Evolutionary conservation across 2,329 filamentous ascomycete species (phyloP).

Genomic region (Ceratocystis huliohia): DNA sequence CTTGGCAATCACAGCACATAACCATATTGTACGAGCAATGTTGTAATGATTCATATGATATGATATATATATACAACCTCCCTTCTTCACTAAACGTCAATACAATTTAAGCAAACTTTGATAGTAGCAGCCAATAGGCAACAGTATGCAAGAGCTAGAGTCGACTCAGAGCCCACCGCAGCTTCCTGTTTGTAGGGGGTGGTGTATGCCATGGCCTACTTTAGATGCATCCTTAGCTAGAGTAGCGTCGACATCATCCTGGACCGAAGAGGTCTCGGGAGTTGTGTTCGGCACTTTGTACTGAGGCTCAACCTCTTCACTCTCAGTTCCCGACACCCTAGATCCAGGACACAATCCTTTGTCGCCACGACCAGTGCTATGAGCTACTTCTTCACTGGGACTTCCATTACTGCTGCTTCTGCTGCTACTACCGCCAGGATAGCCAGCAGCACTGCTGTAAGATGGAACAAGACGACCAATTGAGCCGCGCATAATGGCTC

Average conservation of each 20-base stretch:
- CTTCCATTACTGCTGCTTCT: background rate
- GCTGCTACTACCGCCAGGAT: background rate
- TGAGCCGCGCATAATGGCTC: constrained; percentile 15
- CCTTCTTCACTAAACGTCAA: background rate
- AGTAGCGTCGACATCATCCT: background rate
- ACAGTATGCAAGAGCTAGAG: background rate
- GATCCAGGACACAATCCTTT: background rate
- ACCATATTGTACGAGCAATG: background rate
- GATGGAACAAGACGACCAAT: constrained; percentile 15
- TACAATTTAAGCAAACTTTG: background rate
- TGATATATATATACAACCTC: background rate
- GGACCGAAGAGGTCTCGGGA: background rate
- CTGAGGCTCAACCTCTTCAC: background rate
- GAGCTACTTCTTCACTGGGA: background rate
- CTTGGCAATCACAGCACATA: background rate
- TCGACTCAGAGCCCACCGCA: background rate
- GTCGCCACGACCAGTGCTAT: background rate
- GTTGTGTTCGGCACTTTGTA: constrained; percentile 7
- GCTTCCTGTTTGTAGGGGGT: background rate
- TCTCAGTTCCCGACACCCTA: background rate
- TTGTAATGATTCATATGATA: background rate
- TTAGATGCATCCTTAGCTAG: background rate
- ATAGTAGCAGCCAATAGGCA: background rate
- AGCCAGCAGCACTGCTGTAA: background rate
- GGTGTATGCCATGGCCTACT: background rate